Percentiles rank a stretch among this genome's conserved stretches.
Evolutionary conservation across 257 asterid species (phyloP).

Genomic region (Datura wrightii): DNA sequence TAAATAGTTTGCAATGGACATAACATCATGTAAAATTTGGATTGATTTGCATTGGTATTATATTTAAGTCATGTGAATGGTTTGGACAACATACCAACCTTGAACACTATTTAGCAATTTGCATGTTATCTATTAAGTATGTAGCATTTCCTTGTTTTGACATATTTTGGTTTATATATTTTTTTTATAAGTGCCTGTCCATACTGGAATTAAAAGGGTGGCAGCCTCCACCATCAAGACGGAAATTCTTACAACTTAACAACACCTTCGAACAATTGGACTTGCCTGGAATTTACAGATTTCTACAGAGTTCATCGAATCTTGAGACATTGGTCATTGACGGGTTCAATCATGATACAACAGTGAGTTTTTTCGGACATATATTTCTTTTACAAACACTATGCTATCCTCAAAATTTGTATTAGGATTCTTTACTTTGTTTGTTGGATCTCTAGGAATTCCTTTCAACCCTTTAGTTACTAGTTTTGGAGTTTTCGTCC

Average conservation of each 20-base stretch:
- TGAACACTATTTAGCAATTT: not conserved
- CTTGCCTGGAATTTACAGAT: too few relatives aligned
- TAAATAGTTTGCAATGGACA: not conserved
- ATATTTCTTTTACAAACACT: not conserved
- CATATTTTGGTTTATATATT: not conserved
- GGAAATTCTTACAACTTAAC: not conserved
- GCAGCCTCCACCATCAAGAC: not conserved
- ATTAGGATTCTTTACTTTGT: not conserved
- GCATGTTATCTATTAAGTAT: not conserved
- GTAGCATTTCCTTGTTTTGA: not conserved
- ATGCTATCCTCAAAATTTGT: not conserved
- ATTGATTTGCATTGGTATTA: too few relatives aligned
- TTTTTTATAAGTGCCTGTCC: not conserved
- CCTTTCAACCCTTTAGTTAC: not conserved
- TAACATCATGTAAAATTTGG: not conserved
- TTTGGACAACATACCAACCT: not conserved
- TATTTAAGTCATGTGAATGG: not conserved
- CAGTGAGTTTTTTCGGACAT: not conserved
- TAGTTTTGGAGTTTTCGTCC: not conserved
- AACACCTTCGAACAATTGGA: too few relatives aligned
- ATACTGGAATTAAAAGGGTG: conserved; percentile 1
- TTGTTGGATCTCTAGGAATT: not conserved
- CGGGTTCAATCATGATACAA: too few relatives aligned
- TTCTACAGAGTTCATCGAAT: too few relatives aligned
- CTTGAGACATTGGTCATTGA: too few relatives aligned